Evolutionary conservation across 1,284 basidiomycete species (phyloP).

Genomic region (Erythrobasidium hasegawianum): DNA sequence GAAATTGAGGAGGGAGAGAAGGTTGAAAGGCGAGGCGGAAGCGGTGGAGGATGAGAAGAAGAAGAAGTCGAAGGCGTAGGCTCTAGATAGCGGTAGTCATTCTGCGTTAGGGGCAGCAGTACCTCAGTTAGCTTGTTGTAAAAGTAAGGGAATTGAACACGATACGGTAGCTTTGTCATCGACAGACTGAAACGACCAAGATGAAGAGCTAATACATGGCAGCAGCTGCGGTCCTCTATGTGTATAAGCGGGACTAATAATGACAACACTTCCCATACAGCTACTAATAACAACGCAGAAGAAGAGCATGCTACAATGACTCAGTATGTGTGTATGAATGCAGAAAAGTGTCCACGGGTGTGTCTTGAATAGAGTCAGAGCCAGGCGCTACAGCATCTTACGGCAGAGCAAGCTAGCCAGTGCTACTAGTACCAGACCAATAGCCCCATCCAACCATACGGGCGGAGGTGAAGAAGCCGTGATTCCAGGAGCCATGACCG

Average conservation of each 20-base stretch:
- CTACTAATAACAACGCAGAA: too few relatives aligned
- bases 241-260: too few relatives aligned
- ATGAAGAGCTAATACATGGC: too few relatives aligned
- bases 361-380: not conserved
- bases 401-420: constrained; percentile 18
- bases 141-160: too few relatives aligned
- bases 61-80: not conserved
- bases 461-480: constrained; percentile 15
- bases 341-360: not conserved
- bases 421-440: constrained; percentile 18
- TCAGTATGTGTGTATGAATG: not conserved
- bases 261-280: too few relatives aligned
- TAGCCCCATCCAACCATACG: constrained; percentile 26
- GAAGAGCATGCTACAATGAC: not conserved
- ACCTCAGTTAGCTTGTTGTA: too few relatives aligned
- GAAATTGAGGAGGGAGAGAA: constrained; percentile 65
- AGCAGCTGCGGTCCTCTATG: too few relatives aligned
- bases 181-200: too few relatives aligned
- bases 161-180: too few relatives aligned
- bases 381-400: constrained; percentile 27
- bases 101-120: too few relatives aligned
- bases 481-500: not conserved
- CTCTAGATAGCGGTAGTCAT: too few relatives aligned
- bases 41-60: not conserved
- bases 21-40: constrained; percentile 27